Percentiles rank a stretch among this genome's conserved stretches.
Evolutionary conservation across 306 rosid species (phyloP).

Genomic region (Rosa lucieae): DNA sequence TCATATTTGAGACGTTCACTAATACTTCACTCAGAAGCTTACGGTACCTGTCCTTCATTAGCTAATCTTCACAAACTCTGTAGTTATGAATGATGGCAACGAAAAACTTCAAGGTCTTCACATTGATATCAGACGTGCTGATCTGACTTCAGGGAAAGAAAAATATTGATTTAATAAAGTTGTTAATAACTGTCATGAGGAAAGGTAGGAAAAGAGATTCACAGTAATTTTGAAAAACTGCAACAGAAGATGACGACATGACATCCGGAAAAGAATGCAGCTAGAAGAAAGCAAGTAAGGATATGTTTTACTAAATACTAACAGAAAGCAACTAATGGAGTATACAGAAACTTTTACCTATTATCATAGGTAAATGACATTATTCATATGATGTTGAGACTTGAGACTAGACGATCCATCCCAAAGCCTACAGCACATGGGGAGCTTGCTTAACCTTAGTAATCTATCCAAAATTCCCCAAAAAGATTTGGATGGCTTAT

Average conservation of each 20-base stretch:
- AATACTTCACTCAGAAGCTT: slow-evolving; percentile 71
- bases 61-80: slow-evolving; percentile 46
- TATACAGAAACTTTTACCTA: not conserved
- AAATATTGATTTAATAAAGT: slow-evolving; percentile 16
- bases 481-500: not conserved
- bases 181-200: not conserved
- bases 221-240: not conserved
- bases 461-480: not conserved
- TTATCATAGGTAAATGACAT: not conserved
- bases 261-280: not conserved
- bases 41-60: slow-evolving; percentile 47
- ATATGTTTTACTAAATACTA: not conserved
- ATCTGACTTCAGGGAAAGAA: slow-evolving; percentile 45
- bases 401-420: not conserved
- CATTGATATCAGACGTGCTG: slow-evolving; percentile 50
- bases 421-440: not conserved
- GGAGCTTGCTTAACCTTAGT: not conserved
- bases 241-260: not conserved
- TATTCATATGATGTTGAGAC: not conserved
- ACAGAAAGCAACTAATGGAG: not conserved
- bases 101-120: slow-evolving; percentile 64
- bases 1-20: slow-evolving; percentile 53
- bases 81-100: slow-evolving; percentile 47
- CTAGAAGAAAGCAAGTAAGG: not conserved
- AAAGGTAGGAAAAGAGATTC: not conserved